phyloP scores from a whole-genome alignment of 805 yeast genomes.

The Saturnispora kantuleensis region DNA sequence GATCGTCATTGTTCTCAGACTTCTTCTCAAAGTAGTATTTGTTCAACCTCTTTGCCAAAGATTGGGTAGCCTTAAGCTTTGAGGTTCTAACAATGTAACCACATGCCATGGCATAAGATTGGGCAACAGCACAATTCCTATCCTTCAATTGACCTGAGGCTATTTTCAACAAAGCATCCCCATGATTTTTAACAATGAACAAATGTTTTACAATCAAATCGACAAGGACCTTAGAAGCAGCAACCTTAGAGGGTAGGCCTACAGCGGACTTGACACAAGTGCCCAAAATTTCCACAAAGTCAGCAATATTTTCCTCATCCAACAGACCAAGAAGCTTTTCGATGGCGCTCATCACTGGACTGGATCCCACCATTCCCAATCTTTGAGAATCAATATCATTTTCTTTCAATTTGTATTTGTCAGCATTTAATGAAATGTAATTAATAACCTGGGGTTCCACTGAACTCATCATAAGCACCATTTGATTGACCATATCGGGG shows the following conservation, averaged over 20 bases:
- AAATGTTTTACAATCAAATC: constrained; percentile 49
- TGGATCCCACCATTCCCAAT: constrained; percentile 58
- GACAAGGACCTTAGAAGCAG: constrained; percentile 67
- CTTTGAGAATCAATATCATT: constrained; percentile 72
- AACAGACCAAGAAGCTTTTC: constrained; percentile 56
- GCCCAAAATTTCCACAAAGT: constrained; percentile 40
- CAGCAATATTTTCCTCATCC: constrained; percentile 41
- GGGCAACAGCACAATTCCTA: constrained; percentile 59
- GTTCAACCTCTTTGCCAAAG: constrained; percentile 42
- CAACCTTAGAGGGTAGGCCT: constrained; percentile 86
- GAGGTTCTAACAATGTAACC: constrained; percentile 70
- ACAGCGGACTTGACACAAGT: constrained; percentile 57
- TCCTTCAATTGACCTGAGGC: constrained; percentile 55
- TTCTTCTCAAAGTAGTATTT: constrained; percentile 46
- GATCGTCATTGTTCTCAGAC: constrained; percentile 27
- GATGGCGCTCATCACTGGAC: constrained; percentile 84
- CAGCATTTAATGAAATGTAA: constrained; percentile 79
- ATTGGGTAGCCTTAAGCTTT: constrained; percentile 38
- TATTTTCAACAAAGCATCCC: constrained; percentile 52
- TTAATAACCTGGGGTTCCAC: constrained; percentile 88
- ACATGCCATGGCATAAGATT: constrained; percentile 68
- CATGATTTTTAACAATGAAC: constrained; percentile 36
- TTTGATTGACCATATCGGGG: constrained; percentile 57
- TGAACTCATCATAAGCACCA: constrained; percentile 67
- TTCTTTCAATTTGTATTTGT: constrained; percentile 65